Evolutionary conservation across 2,329 filamentous ascomycete species (phyloP), one percentile per base, ranked within the genome.

Genomic region (Trematosphaeria pertusa): DNA sequence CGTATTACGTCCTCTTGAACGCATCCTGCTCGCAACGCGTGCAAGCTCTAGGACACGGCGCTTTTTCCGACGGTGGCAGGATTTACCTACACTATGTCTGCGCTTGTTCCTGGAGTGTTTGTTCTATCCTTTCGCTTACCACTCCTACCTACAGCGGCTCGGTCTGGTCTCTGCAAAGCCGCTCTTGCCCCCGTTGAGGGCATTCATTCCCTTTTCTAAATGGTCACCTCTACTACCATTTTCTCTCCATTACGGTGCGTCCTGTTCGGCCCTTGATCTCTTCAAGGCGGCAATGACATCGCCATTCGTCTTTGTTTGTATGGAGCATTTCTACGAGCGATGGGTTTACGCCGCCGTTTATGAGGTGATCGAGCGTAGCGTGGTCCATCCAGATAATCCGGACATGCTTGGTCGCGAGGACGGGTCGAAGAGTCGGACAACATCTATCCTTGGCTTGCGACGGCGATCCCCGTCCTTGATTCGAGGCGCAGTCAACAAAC

Each of bases 61-160:
- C 14, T 48, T 62, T 11, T 48, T 63, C 22, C 60, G 61, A 14
- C 58, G 52, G 15, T 64, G 55, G 20, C 67, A 46, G 37, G 43
- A 40, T n/a, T n/a, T 45, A 3, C 48, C 65, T 18, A 52, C 54
- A 24, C 40, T 50, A 26, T 51, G 51, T 17, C 52, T 69, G 33
- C 61, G 59, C n/a, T 24, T 67, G 17, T 44, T 47, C 9, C 52
- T 70, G 10, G 64, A 69, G 36, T 14, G 68, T 4, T 21, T 64
- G 3, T 64, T 65, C 40, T 71, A 62, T 44, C 67, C 69, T 3
- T 58, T 71, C n/a, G 57, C 55, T 5, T 68, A 71, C 33, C 62
- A 69, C 50, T 56, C 58, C 4, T 51, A 43, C 33, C 47, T 71
- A 15, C 68, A 70, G 54, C 51, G 62, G 20, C 48, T 71, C 22